phyloP scores from a whole-genome alignment of 1,139 yeast species.

The Saccharomyces uvarum region DNA sequence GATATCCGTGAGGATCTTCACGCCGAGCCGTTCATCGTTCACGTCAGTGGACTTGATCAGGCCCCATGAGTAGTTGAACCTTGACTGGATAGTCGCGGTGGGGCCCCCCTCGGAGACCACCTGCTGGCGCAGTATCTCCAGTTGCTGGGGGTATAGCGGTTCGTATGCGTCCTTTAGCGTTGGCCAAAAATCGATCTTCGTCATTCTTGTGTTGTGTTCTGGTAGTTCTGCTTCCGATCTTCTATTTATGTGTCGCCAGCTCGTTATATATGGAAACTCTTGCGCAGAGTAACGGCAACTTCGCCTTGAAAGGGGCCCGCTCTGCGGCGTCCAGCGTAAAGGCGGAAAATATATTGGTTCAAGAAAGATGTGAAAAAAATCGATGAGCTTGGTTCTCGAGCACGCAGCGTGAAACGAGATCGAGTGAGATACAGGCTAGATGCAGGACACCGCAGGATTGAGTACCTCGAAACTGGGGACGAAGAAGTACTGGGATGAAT shows the following conservation, averaged over 20 bases:
- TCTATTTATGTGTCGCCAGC: not conserved
- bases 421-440: slow-evolving; percentile 10
- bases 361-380: not conserved
- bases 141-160: slow-evolving; percentile 68
- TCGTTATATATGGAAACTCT: not conserved
- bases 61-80: slow-evolving; percentile 96
- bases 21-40: slow-evolving; percentile 69
- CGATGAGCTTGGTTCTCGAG: slow-evolving; percentile 1
- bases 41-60: slow-evolving; percentile 59
- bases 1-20: slow-evolving; percentile 63
- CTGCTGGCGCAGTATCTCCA: slow-evolving; percentile 67
- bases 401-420: not conserved
- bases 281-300: not conserved
- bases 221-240: not conserved
- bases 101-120: slow-evolving; percentile 72
- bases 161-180: slow-evolving; percentile 33
- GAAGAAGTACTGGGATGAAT: slow-evolving; percentile 80
- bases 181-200: slow-evolving; percentile 26
- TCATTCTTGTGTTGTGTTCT: slow-evolving; percentile 12
- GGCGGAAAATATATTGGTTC: not conserved
- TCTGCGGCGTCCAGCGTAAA: not conserved
- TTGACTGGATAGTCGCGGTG: slow-evolving; percentile 69
- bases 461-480: slow-evolving; percentile 75
- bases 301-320: slow-evolving; percentile 1
- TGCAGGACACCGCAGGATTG: slow-evolving; percentile 47